These are phyloP conservation scores for Penicillium sp. DNA, from an alignment of 2,329 filamentous ascomycete species.

Conservation along the genomic window DNA sequence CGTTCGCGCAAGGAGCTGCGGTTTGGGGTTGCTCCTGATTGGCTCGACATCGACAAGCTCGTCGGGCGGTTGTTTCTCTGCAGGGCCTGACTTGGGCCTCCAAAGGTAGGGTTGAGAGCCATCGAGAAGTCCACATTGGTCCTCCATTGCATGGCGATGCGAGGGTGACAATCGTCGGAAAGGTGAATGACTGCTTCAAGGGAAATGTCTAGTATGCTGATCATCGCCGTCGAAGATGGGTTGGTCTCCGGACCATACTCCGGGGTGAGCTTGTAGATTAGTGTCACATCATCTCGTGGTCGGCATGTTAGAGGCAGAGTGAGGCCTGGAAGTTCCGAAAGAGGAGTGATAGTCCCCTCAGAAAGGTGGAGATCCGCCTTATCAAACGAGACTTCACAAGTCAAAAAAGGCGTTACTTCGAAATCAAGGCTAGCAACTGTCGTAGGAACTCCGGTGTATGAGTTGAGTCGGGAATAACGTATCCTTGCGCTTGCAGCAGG, in stretches of 20 bases:
- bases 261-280: slow-evolving; percentile 50
- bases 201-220: slow-evolving; percentile 44
- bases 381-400: slow-evolving; percentile 47
- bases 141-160: slow-evolving; percentile 46
- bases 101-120: slow-evolving; percentile 44
- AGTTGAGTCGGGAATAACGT: slow-evolving; percentile 48
- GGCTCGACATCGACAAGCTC: slow-evolving; percentile 37
- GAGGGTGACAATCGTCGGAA: slow-evolving; percentile 39
- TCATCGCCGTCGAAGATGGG: slow-evolving; percentile 34
- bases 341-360: slow-evolving; percentile 44
- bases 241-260: slow-evolving; percentile 34
- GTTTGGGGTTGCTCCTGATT: slow-evolving; percentile 20
- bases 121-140: slow-evolving; percentile 47
- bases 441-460: slow-evolving; percentile 41
- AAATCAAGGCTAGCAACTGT: slow-evolving; percentile 52
- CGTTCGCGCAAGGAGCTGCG: slow-evolving; percentile 35
- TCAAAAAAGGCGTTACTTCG: slow-evolving; percentile 50
- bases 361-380: slow-evolving; percentile 44
- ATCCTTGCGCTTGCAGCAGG: slow-evolving; percentile 53
- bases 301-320: slow-evolving; percentile 40
- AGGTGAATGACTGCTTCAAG: slow-evolving; percentile 42
- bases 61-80: slow-evolving; percentile 43
- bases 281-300: slow-evolving; percentile 53
- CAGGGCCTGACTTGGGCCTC: slow-evolving; percentile 42
- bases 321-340: slow-evolving; percentile 35